Conservation (phyloP, 2,329 filamentous ascomycete species). For the Cladosporium sp. region DNA sequence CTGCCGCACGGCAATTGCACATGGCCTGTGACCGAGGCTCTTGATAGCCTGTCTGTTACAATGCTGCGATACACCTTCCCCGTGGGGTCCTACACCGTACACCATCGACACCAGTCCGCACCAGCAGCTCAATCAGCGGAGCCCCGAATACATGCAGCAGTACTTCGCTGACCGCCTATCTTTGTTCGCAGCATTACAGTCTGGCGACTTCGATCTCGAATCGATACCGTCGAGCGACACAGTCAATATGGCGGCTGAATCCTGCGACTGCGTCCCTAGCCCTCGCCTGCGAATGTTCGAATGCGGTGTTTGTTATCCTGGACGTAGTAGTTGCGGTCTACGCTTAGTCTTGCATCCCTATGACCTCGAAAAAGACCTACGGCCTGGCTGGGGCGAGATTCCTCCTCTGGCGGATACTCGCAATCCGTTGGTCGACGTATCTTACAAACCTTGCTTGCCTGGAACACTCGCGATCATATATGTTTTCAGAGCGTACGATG, state of each 20-base stretch:
- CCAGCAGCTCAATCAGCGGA: background rate
- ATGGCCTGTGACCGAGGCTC: background rate
- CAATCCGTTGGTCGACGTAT: background rate
- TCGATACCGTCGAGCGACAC: background rate
- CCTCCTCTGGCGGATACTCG: background rate
- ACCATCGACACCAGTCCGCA: background rate
- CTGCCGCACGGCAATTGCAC: background rate
- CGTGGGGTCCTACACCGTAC: background rate
- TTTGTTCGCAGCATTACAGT: conserved; percentile 47
- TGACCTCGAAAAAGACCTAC: background rate
- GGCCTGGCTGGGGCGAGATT: background rate
- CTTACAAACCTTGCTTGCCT: background rate
- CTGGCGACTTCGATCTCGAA: background rate
- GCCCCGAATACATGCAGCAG: conserved; percentile 65
- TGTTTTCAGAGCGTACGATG: background rate
- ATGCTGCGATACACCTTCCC: background rate
- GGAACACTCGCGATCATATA: background rate
- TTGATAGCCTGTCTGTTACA: background rate
- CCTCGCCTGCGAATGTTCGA: background rate
- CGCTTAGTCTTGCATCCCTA: conserved; percentile 1
- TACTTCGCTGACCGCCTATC: conserved; percentile 68
- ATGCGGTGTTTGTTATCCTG: background rate
- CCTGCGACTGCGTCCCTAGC: background rate
- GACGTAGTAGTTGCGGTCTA: background rate
- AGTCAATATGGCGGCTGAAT: background rate